A percentile compares a stretch with the other conserved stretches of the same genome.
Conservation (phyloP, 805 yeast genomes). For the Schizosaccharomyces japonicus region DNA sequence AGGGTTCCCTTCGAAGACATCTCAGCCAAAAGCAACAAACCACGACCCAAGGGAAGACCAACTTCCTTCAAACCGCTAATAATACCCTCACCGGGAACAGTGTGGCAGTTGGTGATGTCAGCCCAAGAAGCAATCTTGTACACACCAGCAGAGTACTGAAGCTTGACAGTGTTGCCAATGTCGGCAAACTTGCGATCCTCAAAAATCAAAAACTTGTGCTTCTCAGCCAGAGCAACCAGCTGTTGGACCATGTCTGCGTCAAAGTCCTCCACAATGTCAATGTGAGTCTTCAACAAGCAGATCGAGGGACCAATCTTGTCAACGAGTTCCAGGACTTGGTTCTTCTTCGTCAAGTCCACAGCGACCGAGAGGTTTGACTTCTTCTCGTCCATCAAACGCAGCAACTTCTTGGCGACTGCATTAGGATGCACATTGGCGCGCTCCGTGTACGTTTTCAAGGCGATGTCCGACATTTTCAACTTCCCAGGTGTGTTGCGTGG, state of each 20-base stretch:
- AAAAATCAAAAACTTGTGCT: constrained; percentile 72
- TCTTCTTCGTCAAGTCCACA: constrained; percentile 63
- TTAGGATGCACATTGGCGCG: constrained; percentile 54
- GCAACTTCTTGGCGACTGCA: constrained; percentile 53
- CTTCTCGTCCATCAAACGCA: constrained; percentile 52
- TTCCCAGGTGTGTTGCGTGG: too few species aligned
- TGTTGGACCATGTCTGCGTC: constrained; percentile 64
- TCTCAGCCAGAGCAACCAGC: constrained; percentile 41
- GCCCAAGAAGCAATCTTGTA: constrained; percentile 83
- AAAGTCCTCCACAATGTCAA: constrained; percentile 80
- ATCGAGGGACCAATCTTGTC: constrained; percentile 78
- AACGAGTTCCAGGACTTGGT: constrained; percentile 43
- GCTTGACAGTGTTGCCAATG: constrained; percentile 89
- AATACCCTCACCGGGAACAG: constrained; percentile 87
- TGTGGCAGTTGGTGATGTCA: constrained; percentile 92
- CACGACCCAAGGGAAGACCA: constrained; percentile 31
- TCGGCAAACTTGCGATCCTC: constrained; percentile 98
- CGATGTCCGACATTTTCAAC: too few species aligned
- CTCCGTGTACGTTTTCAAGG: constrained; percentile 31
- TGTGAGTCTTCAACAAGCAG: constrained; percentile 80
- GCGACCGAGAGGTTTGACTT: constrained; percentile 85
- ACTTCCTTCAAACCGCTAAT: constrained; percentile 57
- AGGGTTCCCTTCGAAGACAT: constrained; percentile 80
- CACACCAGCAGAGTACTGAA: constrained; percentile 78
- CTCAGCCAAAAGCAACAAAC: constrained; percentile 84